These are phyloP conservation scores for Diplodia corticola DNA, from an alignment of 2,329 filamentous ascomycete species.

Conservation along the genomic window DNA sequence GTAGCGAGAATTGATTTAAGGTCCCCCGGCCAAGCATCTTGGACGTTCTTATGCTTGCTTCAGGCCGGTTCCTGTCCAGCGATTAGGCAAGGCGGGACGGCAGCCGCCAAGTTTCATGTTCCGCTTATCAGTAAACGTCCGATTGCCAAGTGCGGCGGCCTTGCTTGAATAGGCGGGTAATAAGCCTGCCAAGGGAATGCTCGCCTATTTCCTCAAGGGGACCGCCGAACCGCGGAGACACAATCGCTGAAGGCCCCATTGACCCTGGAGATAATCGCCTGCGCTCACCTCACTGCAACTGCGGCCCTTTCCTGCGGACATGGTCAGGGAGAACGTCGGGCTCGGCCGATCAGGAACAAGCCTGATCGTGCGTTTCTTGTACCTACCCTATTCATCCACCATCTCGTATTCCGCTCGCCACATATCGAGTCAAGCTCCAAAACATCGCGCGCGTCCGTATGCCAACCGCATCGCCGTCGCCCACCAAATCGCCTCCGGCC, in stretches of 20 bases:
- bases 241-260: too few relatives aligned
- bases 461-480: neutral
- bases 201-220: neutral
- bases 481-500: neutral
- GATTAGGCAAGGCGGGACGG: neutral
- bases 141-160: neutral
- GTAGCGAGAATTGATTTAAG: neutral
- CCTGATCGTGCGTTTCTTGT: neutral
- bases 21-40: conserved; percentile 2
- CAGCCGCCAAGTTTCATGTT: neutral
- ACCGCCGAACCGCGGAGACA: too few relatives aligned
- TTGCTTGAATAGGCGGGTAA: conserved; percentile 16
- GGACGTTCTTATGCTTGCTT: neutral
- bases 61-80: neutral
- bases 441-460: too few relatives aligned
- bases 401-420: neutral
- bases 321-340: neutral
- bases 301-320: too few relatives aligned
- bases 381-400: too few relatives aligned
- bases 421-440: neutral
- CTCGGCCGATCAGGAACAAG: neutral
- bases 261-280: too few relatives aligned
- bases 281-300: too few relatives aligned
- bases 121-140: neutral
- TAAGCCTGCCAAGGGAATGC: neutral